Evolutionary conservation across 768 basidiomycete genomes (phyloP).

Genomic region (Austroboletus festivus): DNA sequence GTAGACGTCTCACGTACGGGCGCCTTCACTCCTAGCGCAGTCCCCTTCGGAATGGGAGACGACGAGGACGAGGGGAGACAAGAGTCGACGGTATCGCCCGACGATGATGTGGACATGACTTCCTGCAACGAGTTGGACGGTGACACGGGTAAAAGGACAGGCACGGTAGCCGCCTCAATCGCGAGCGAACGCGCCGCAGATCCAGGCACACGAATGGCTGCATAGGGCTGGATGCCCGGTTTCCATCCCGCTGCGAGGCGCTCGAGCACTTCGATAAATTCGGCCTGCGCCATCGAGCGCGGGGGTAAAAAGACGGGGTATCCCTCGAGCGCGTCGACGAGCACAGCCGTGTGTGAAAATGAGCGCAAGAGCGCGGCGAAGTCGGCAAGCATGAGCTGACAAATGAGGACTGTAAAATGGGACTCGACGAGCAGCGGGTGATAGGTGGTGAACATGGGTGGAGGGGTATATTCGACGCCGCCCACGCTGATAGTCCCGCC

Average conservation of each 20-base stretch:
- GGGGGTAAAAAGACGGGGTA: constrained; percentile 87
- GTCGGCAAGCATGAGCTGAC: constrained; percentile 75
- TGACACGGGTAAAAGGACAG: constrained; percentile 24
- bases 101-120: constrained; percentile 25
- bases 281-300: constrained; percentile 85
- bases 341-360: constrained; percentile 61
- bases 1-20: constrained; percentile 22
- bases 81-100: constrained; percentile 21
- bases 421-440: constrained; percentile 88
- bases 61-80: constrained; percentile 23
- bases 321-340: constrained; percentile 82
- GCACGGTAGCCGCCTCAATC: constrained; percentile 31
- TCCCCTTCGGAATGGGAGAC: constrained; percentile 16
- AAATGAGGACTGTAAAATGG: constrained; percentile 75
- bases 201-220: constrained; percentile 28
- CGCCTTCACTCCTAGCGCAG: constrained; percentile 19
- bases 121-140: constrained; percentile 23
- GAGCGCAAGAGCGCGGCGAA: constrained; percentile 58
- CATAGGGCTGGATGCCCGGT: constrained; percentile 59
- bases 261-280: constrained; percentile 83
- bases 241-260: constrained; percentile 77
- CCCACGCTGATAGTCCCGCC: constrained; percentile 23
- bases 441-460: constrained; percentile 80
- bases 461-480: constrained; percentile 29
- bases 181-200: constrained; percentile 42